Conservation (phyloP, 495 filamentous ascomycete species). For the Cenococcum geophilum region DNA sequence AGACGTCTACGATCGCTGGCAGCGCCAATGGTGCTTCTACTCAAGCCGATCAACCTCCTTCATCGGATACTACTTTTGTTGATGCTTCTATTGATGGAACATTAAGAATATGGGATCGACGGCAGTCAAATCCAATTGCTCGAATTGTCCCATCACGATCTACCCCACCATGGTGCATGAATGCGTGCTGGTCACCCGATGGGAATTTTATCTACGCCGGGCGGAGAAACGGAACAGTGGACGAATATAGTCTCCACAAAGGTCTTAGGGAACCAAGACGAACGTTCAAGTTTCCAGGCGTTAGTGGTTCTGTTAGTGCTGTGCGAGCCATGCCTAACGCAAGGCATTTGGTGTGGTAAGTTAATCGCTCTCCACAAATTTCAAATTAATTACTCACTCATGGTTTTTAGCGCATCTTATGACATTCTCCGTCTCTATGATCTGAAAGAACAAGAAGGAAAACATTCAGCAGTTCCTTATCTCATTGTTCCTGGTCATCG, state of each 20-base stretch:
- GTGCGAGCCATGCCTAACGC: slow-evolving; percentile 89
- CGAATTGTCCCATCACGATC: slow-evolving; percentile 62
- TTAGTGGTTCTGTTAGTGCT: slow-evolving; percentile 81
- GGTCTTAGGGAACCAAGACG: slow-evolving; percentile 67
- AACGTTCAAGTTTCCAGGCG: slow-evolving; percentile 83
- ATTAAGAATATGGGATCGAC: slow-evolving; percentile 85
- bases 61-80: slow-evolving; percentile 69
- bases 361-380: slow-evolving; percentile 4
- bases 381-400: background rate
- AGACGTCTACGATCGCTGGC: slow-evolving; percentile 30
- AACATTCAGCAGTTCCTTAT: slow-evolving; percentile 81
- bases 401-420: slow-evolving; percentile 62
- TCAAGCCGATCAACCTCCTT: slow-evolving; percentile 34
- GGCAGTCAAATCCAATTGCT: slow-evolving; percentile 69
- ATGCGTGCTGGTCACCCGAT: slow-evolving; percentile 93
- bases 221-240: slow-evolving; percentile 86
- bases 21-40: slow-evolving; percentile 18
- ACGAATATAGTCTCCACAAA: slow-evolving; percentile 87
- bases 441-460: slow-evolving; percentile 59
- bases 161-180: slow-evolving; percentile 95
- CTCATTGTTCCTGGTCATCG: slow-evolving; percentile 89
- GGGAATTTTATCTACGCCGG: slow-evolving; percentile 95
- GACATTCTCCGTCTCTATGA: slow-evolving; percentile 94
- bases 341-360: slow-evolving; percentile 81
- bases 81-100: slow-evolving; percentile 83